Conservation (phyloP, 1,284 basidiomycete genomes). For the Heterobasidion occidentale region DNA sequence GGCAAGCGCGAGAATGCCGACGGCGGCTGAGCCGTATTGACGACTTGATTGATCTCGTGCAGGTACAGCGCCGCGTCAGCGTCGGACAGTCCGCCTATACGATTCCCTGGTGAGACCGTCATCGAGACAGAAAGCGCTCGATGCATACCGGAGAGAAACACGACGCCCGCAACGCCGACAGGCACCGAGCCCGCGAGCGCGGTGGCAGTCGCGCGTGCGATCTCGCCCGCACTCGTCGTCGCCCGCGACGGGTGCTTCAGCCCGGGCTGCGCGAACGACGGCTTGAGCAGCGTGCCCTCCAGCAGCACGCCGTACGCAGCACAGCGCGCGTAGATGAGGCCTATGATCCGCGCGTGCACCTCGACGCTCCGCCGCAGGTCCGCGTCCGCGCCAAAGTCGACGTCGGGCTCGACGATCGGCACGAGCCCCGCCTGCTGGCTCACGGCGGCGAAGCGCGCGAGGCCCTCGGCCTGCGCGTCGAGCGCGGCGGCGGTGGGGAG, state of each 20-base stretch:
- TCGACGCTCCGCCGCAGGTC: slow-evolving; percentile 36
- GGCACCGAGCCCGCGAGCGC: slow-evolving; percentile 40
- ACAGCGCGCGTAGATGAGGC: slow-evolving; percentile 37
- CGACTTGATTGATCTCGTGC: slow-evolving; percentile 28
- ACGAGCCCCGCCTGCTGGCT: slow-evolving; percentile 43
- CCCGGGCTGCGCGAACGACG: slow-evolving; percentile 44
- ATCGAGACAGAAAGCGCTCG: neutral
- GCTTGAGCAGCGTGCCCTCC: slow-evolving; percentile 47
- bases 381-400: slow-evolving; percentile 41
- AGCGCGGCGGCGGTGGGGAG: slow-evolving; percentile 32
- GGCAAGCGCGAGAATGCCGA: slow-evolving; percentile 30
- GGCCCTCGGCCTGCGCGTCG: slow-evolving; percentile 35
- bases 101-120: neutral
- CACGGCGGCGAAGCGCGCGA: slow-evolving; percentile 37
- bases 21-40: slow-evolving; percentile 21
- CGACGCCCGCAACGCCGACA: slow-evolving; percentile 36
- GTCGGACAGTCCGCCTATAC: slow-evolving; percentile 32
- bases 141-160: slow-evolving; percentile 39
- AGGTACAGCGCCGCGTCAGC: slow-evolving; percentile 30
- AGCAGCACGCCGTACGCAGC: slow-evolving; percentile 37
- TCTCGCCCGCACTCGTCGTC: slow-evolving; percentile 30
- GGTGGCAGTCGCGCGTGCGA: slow-evolving; percentile 38
- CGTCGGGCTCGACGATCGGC: slow-evolving; percentile 46
- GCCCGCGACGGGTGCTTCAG: slow-evolving; percentile 30
- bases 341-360: slow-evolving; percentile 37